Evolutionary conservation across 192 early-diverging fungal genomes (phyloP).

Genomic region (Linnemannia exigua): DNA sequence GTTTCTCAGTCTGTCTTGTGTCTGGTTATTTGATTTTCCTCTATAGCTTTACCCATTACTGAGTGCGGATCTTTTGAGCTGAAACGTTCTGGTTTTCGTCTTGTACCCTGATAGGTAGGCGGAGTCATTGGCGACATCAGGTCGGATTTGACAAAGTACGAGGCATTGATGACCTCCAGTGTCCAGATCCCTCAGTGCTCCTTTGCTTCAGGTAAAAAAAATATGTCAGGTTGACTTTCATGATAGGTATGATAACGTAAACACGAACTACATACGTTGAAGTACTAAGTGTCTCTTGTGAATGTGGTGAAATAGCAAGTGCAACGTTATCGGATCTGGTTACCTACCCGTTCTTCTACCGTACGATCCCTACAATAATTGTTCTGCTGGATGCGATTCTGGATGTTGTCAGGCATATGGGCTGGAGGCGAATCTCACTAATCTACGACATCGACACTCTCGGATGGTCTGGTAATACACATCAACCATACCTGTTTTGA

Average conservation of each 20-base stretch:
- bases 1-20: not conserved
- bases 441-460: constrained; percentile 58
- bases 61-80: not conserved
- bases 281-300: not conserved
- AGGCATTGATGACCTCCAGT: constrained; percentile 62
- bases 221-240: not conserved
- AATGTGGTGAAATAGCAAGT: constrained; percentile 12
- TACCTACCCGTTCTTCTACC: constrained; percentile 60
- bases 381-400: constrained; percentile 58
- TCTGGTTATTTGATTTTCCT: not conserved
- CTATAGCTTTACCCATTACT: not conserved
- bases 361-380: constrained; percentile 62
- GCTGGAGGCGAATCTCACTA: constrained; percentile 59
- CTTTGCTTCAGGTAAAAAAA: constrained; percentile 51
- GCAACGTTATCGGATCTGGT: constrained; percentile 53
- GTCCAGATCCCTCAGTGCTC: constrained; percentile 63
- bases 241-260: not conserved
- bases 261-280: no score
- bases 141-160: constrained; percentile 59
- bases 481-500: not conserved
- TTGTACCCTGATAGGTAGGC: constrained; percentile 36
- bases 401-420: constrained; percentile 32
- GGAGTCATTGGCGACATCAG: constrained; percentile 64
- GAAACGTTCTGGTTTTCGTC: not conserved
- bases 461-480: constrained; percentile 57